Evolutionary conservation across 1,284 basidiomycete species (phyloP), one percentile per base, ranked within the genome.

Genomic region (Sporisorium scitamineum): DNA sequence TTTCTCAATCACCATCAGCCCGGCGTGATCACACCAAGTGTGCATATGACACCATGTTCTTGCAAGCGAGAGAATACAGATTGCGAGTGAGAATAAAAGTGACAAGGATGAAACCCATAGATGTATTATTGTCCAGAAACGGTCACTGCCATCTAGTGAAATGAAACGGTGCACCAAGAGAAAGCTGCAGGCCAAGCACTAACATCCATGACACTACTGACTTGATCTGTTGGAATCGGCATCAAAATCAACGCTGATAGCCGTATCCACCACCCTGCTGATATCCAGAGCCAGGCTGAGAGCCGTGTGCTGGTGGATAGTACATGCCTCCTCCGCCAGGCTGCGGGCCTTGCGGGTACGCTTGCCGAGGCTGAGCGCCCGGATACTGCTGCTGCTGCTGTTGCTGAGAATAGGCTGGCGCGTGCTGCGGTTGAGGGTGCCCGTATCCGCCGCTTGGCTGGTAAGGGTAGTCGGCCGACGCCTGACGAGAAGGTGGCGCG

Each of bases 381-480:
- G 42, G 32, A 18, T 57, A 52, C 10, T 50, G 31, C 29, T 54
- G 53, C 34, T 29, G 44, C 22, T 68, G 70, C 42, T 58, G 61
- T 14, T 55, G 57, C 20, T 56, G 60, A 11, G 55, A 29, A 18
- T 64, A 69, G 24, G n/a, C 52, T 8, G 58, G 61, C 6, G 68
- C 50, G 5, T 65, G 66, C 42, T 61, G 70, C 1, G 37, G 34
- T 24, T 54, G 64, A 26, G 39, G 37, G 14, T 62, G 55, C 3
- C 55, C 60, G 20, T 65, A 69, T 5, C 26, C 54, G 22, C 56
- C 65, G 14, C 48, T 48, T 9, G 58, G 59, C 41, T 70, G 70
- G 44, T 68, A 70, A 18, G 64, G 47, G 29, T 70, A 70, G 55
- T 75, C 72, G 24, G 63, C 67, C 10, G 72, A 66, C 10, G 61